phyloP scores from a whole-genome alignment of 345 rosid species.

The Geranium brycei region DNA sequence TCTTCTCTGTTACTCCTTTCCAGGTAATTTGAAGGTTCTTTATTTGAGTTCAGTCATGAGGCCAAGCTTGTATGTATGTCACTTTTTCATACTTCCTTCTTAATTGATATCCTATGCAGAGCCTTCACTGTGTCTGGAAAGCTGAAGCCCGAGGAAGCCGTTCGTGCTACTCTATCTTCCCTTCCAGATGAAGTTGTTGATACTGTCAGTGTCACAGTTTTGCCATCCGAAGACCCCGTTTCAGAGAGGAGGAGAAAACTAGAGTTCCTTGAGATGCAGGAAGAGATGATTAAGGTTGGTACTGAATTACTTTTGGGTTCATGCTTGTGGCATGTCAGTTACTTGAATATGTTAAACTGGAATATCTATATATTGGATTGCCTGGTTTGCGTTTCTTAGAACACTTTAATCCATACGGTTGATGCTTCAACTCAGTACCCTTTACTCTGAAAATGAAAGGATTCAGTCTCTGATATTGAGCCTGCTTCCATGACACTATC shows the following conservation, averaged over 20 bases:
- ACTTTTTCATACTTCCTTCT: no score
- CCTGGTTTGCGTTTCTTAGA: background rate
- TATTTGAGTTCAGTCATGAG: background rate
- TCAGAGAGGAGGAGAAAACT: background rate
- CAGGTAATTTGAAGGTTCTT: conserved; percentile 20
- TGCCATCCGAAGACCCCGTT: background rate
- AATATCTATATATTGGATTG: background rate
- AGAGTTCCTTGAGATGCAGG: conserved; percentile 4
- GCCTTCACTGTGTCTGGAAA: conserved; percentile 2
- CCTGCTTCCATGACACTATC: background rate
- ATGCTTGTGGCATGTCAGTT: background rate
- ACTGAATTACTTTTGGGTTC: background rate
- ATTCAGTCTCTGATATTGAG: background rate
- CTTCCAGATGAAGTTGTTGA: conserved; percentile 5
- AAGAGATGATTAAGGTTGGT: background rate
- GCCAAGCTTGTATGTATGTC: background rate
- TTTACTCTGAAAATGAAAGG: background rate
- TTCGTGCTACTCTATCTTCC: background rate
- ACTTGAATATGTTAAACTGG: background rate
- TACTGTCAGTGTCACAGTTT: background rate
- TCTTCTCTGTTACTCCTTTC: conserved; percentile 80
- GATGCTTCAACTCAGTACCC: background rate
- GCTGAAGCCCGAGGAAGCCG: background rate
- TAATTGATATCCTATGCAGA: conserved; percentile 3
- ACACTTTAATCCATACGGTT: background rate